Evolutionary conservation across 306 rosid genomes (phyloP).

Genomic region (Sicyos edulis): DNA sequence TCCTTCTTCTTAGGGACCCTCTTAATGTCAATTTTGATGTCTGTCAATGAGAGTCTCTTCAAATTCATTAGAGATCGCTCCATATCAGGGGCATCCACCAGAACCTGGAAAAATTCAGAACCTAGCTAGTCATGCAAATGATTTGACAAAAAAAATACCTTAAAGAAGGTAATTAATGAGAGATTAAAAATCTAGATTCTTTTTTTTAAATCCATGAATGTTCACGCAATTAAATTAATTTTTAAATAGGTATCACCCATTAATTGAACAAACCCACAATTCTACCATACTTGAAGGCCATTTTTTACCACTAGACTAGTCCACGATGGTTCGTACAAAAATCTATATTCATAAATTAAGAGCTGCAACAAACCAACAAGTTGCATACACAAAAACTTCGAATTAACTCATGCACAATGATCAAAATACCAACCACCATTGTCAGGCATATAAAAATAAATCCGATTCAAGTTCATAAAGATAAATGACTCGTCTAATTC

Average conservation of each 20-base stretch:
- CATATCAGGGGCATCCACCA: slow-evolving; percentile 88
- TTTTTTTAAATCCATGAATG: too few relatives aligned
- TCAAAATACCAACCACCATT: background rate
- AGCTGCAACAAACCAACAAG: background rate
- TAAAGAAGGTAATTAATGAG: background rate
- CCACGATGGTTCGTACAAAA: too few relatives aligned
- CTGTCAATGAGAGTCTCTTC: slow-evolving; percentile 90
- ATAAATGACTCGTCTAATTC: background rate
- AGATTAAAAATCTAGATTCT: background rate
- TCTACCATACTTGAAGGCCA: too few relatives aligned
- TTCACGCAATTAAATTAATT: too few relatives aligned
- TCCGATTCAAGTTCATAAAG: background rate
- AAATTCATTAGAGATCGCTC: slow-evolving; percentile 72
- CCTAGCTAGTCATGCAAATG: background rate
- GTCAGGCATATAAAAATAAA: background rate
- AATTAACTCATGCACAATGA: background rate
- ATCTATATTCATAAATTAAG: too few relatives aligned
- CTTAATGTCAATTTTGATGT: slow-evolving; percentile 81
- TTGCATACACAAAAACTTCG: background rate
- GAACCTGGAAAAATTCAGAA: slow-evolving; percentile 42
- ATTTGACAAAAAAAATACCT: background rate
- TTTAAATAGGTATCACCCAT: too few relatives aligned
- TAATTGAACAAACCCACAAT: too few relatives aligned
- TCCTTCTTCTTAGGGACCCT: slow-evolving; percentile 91
- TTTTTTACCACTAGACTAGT: too few relatives aligned